Evolutionary conservation across 176 grass and related monocot species (phyloP).

Genomic region (Lolium multiflorum): DNA sequence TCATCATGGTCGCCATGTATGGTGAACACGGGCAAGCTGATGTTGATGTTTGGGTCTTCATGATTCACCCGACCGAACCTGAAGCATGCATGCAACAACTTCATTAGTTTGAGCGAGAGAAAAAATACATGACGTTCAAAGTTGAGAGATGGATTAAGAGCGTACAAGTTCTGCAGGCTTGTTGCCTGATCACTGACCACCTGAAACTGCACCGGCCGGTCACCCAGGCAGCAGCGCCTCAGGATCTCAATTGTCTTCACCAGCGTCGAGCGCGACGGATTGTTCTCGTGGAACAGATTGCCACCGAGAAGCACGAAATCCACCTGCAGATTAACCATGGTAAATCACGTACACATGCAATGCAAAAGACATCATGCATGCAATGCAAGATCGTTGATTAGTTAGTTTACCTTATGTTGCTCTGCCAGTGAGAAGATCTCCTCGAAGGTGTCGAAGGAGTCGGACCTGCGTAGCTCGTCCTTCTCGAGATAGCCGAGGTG

Average conservation of each 20-base stretch:
- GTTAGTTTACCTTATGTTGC: conserved; percentile 59
- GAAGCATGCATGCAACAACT: neutral
- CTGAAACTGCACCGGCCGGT: conserved; percentile 66
- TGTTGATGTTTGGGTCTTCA: conserved; percentile 78
- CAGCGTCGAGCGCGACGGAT: conserved; percentile 76
- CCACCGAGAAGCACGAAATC: conserved; percentile 87
- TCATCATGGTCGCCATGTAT: conserved; percentile 90
- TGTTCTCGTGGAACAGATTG: conserved; percentile 90
- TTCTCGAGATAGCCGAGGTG: conserved; percentile 93
- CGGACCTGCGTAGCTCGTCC: conserved; percentile 76
- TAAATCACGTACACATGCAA: neutral
- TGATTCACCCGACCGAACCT: conserved; percentile 87
- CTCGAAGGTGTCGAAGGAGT: conserved; percentile 80
- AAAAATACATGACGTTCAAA: neutral
- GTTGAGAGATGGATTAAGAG: neutral
- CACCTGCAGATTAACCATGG: conserved; percentile 46
- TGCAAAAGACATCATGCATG: too few species aligned
- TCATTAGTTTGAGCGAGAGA: neutral
- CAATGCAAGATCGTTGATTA: neutral
- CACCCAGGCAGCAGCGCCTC: conserved; percentile 58
- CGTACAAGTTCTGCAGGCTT: conserved; percentile 70
- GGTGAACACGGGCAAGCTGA: conserved; percentile 85
- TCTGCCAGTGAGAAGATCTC: conserved; percentile 82
- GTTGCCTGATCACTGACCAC: conserved; percentile 73
- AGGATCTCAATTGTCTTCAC: conserved; percentile 80